Base-by-base conservation (phyloP, 2,329 filamentous ascomycete species). In the Grosmannia serpens region DNA sequence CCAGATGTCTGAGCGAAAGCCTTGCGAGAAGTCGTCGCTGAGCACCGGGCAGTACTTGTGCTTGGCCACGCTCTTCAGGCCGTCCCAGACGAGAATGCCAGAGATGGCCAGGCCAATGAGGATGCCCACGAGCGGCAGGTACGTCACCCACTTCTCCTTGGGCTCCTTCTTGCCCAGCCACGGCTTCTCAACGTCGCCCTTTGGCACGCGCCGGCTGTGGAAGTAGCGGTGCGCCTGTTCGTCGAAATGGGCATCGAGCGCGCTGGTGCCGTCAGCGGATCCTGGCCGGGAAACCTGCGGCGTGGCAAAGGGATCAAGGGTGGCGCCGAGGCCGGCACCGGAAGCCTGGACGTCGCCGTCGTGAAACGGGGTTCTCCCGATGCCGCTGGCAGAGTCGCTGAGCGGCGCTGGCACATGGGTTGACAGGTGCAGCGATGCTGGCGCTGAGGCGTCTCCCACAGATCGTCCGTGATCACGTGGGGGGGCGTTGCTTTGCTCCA, bases 91-190 rank as follows among this genome's bases (percentile, higher is more conserved):
- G 51, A 94, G 72, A 65, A 91, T 82, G 1, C 78, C 88, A 1
- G 86, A 82, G 47, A 91, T 73, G 3, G 70, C 80, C 41, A 92
- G 69, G 17, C 89, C 89, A 17, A 91, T 61, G 3, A 84, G 53
- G 55, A 94, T 81, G 53, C 88, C 89, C 27, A 89, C 69, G 49
- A 91, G 68, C 2, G 89, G 89, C 59, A 95, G 80, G 62, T 92
- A 90, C 2, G 86, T 91, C 10, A 89, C 84, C 89, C 89, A 94
- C 74, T 90, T 94, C 77, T 92, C 87, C 69, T 84, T 87, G 15
- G 86, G 85, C 64, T 91, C 86, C 59, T 77, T 83, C 68, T 84
- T 85, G n/a, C 80, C 72, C 46, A 87, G 72, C 89, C 89, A 94
- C 15, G 89, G 87, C 73, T 88, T 86, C 68, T 90, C 85, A 3